phyloP scores from a whole-genome alignment of 73 alveolate genomes.

The Paramecium pentaurelia region DNA sequence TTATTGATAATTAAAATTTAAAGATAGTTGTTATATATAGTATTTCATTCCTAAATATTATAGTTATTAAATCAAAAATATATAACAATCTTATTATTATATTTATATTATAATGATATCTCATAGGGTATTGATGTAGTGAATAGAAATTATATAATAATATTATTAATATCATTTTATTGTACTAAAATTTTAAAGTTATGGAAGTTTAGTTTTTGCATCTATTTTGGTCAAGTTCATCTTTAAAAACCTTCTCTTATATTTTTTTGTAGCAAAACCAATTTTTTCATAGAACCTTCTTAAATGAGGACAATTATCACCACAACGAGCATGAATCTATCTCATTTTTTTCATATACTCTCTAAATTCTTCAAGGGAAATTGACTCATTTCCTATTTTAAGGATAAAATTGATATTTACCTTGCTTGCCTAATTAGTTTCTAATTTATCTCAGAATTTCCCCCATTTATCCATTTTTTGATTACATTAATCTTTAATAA shows the following conservation, averaged over 20 bases:
- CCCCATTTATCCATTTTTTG: constrained; percentile 40
- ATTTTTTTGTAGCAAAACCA: constrained; percentile 46
- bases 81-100: no score
- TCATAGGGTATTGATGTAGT: not conserved
- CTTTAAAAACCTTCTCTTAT: constrained; percentile 58
- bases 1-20: not conserved
- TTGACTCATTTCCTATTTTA: constrained; percentile 35
- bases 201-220: constrained; percentile 26
- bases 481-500: not conserved
- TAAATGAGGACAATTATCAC: constrained; percentile 62
- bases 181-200: not conserved
- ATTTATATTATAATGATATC: no score
- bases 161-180: not conserved
- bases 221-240: constrained; percentile 54
- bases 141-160: not conserved
- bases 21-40: not conserved
- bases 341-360: constrained; percentile 55
- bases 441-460: constrained; percentile 51
- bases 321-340: constrained; percentile 53
- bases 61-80: not conserved
- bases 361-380: constrained; percentile 29
- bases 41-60: not conserved
- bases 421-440: constrained; percentile 37
- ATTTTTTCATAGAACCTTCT: constrained; percentile 58
- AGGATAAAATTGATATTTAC: not conserved